A percentile compares a stretch with the other conserved stretches of the same genome.
Evolutionary conservation across 768 basidiomycete species (phyloP).

Genomic region (Candolleomyces aberdarensis): DNA sequence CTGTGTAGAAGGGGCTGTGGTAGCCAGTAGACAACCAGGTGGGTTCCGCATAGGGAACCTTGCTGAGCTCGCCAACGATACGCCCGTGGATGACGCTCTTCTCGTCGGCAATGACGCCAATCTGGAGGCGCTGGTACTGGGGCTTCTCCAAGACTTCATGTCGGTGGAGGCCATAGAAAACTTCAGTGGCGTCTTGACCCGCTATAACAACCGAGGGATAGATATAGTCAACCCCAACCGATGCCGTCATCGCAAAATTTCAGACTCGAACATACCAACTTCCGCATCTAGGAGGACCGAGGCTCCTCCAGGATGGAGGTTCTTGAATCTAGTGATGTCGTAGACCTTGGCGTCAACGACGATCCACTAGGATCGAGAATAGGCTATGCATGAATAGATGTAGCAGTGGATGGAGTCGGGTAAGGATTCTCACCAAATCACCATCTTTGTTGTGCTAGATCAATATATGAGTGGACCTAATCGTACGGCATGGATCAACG

Average conservation of each 20-base stretch:
- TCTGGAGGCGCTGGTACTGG: slow-evolving; percentile 71
- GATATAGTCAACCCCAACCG: not conserved
- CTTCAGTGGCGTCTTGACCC: slow-evolving; percentile 86
- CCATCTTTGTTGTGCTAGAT: slow-evolving; percentile 70
- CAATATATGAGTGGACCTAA: slow-evolving; percentile 10
- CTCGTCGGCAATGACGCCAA: slow-evolving; percentile 74
- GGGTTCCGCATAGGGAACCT: slow-evolving; percentile 90
- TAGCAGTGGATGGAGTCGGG: not conserved
- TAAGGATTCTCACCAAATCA: slow-evolving; percentile 46
- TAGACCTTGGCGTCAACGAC: slow-evolving; percentile 85
- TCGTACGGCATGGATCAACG: not conserved
- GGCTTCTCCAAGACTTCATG: slow-evolving; percentile 82
- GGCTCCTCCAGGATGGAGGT: slow-evolving; percentile 83
- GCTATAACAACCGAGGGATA: slow-evolving; percentile 41
- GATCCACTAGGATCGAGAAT: slow-evolving; percentile 59
- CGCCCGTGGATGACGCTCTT: slow-evolving; percentile 54
- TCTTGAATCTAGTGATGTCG: slow-evolving; percentile 77
- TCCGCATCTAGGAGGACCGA: slow-evolving; percentile 75
- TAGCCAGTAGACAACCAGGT: slow-evolving; percentile 71
- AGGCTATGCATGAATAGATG: slow-evolving; percentile 28
- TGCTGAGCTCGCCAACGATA: slow-evolving; percentile 62
- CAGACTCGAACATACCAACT: slow-evolving; percentile 53
- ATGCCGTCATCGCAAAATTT: not conserved
- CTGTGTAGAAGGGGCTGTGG: slow-evolving; percentile 74
- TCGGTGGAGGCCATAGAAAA: slow-evolving; percentile 88